Percentiles rank a stretch among this genome's conserved stretches.
Evolutionary conservation across 768 basidiomycete genomes (phyloP).

Genomic region (Gautieria morchelliformis): DNA sequence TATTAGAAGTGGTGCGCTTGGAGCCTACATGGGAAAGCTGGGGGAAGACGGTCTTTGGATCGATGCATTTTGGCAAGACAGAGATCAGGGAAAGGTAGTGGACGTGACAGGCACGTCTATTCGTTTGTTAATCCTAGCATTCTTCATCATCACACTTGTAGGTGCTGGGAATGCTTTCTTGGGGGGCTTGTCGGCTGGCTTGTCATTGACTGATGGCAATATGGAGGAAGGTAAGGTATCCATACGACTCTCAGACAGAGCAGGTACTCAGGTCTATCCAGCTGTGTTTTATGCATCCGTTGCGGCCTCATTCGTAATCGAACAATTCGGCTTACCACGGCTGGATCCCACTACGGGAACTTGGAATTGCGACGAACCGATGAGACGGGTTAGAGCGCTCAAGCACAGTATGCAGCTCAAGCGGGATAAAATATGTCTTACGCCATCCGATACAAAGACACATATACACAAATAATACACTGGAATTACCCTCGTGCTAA

Average conservation of each 20-base stretch:
- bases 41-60: slow-evolving; percentile 47
- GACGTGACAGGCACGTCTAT: slow-evolving; percentile 67
- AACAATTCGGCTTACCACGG: slow-evolving; percentile 68
- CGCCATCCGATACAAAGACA: not conserved
- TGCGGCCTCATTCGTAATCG: slow-evolving; percentile 74
- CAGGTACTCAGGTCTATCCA: slow-evolving; percentile 21
- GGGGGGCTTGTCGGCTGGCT: slow-evolving; percentile 73
- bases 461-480: slow-evolving; percentile 4
- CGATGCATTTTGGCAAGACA: slow-evolving; percentile 60
- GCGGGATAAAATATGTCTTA: not conserved
- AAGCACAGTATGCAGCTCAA: slow-evolving; percentile 28
- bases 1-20: slow-evolving; percentile 65
- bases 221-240: slow-evolving; percentile 50
- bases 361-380: slow-evolving; percentile 71
- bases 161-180: slow-evolving; percentile 90
- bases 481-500: not conserved
- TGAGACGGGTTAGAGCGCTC: slow-evolving; percentile 41
- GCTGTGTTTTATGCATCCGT: slow-evolving; percentile 70
- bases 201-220: slow-evolving; percentile 45
- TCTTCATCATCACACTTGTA: slow-evolving; percentile 18
- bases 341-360: slow-evolving; percentile 24
- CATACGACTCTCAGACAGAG: not conserved
- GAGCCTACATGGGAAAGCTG: slow-evolving; percentile 52
- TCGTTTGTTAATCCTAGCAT: slow-evolving; percentile 3
- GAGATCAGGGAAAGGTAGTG: slow-evolving; percentile 40